Percentiles rank a stretch among this genome's conserved stretches.
phyloP scores from a whole-genome alignment of 2,329 filamentous ascomycete species.

The Diaporthe amygdali region DNA sequence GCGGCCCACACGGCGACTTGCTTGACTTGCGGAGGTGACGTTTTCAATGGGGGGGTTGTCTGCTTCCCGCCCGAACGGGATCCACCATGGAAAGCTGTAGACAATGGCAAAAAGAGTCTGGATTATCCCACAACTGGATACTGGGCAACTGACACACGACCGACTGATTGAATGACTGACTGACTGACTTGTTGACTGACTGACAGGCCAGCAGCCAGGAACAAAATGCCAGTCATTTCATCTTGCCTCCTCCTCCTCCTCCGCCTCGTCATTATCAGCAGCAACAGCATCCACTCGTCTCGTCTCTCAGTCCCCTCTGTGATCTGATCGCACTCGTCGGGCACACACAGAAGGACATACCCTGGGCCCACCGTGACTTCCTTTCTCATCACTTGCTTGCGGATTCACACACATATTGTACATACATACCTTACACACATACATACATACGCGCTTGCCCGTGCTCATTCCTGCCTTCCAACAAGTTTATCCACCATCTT shows the following conservation, averaged over 20 bases:
- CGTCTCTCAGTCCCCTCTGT: not conserved
- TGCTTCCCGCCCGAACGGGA: not conserved
- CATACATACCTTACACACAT: not conserved
- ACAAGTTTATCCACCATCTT: not conserved
- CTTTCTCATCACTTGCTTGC: not conserved
- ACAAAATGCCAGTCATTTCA: conserved; percentile 11
- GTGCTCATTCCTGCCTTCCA: not conserved
- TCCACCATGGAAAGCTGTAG: not conserved
- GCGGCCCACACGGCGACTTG: not conserved
- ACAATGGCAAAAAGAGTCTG: conserved; percentile 2
- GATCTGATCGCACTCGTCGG: conserved; percentile 10
- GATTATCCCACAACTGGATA: not conserved
- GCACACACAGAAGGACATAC: not conserved
- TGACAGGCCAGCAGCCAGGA: not conserved
- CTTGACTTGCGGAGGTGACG: conserved; percentile 13
- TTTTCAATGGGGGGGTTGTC: conserved; percentile 4
- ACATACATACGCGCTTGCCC: too few species aligned
- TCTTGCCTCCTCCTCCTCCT: too few species aligned
- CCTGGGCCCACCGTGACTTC: conserved; percentile 1
- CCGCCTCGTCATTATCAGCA: not conserved
- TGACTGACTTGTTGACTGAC: not conserved
- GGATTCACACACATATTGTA: not conserved
- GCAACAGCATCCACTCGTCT: not conserved
- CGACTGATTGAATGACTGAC: not conserved
- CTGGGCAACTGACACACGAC: not conserved